phyloP scores from a whole-genome alignment of 192 early-diverging fungal genomes.

The Backusella tuberculispora region DNA sequence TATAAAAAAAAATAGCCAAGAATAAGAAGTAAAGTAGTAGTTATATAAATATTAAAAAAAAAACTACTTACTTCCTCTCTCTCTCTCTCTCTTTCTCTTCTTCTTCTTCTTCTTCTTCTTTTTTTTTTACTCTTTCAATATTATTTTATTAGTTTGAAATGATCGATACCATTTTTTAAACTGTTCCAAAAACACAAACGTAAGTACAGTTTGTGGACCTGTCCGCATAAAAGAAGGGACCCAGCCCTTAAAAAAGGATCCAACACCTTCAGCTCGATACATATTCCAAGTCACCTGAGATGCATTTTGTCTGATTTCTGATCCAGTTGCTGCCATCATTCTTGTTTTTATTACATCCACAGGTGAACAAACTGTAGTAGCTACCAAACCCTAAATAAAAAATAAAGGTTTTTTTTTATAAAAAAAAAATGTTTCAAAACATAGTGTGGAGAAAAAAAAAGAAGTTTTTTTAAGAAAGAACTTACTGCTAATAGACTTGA shows the following conservation, averaged over 20 bases:
- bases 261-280: constrained; percentile 65
- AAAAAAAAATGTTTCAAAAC: neutral
- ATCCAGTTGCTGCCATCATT: constrained; percentile 73
- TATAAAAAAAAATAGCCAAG: neutral
- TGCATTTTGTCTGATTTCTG: constrained; percentile 30
- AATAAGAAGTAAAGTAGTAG: too few species aligned
- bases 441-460: too few species aligned
- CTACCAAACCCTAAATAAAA: constrained; percentile 64
- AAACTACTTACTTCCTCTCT: too few species aligned
- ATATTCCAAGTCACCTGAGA: constrained; percentile 56
- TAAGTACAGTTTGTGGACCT: constrained; percentile 84
- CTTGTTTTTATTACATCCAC: constrained; percentile 87
- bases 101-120: too few species aligned
- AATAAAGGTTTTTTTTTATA: too few species aligned
- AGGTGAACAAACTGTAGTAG: constrained; percentile 76
- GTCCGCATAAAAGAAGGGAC: constrained; percentile 79
- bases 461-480: too few species aligned
- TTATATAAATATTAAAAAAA: too few species aligned
- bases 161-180: constrained; percentile 50
- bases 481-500: constrained; percentile 74
- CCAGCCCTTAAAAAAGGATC: constrained; percentile 85
- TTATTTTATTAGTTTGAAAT: neutral
- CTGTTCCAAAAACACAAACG: constrained; percentile 83
- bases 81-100: too few species aligned
- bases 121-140: neutral